Conservation (phyloP, 2,329 filamentous ascomycete species). For the Domatiomyces catenatus region DNA sequence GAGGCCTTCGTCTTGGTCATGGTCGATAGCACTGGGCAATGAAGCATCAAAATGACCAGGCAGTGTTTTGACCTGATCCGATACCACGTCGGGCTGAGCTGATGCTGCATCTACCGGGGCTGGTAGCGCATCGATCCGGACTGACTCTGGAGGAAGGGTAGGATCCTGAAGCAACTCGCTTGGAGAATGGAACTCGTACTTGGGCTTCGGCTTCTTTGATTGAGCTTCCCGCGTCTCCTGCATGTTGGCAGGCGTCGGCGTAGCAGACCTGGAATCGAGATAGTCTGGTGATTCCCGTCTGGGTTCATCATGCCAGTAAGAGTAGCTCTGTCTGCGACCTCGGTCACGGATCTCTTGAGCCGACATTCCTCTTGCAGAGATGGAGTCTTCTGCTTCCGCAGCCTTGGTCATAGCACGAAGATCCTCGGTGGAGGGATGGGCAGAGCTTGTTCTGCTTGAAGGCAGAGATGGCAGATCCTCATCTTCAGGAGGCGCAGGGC, state of each 20-base stretch:
- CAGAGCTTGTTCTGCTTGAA: conserved; percentile 35
- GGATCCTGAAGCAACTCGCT: conserved; percentile 31
- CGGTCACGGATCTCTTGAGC: conserved; percentile 12
- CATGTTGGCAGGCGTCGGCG: conserved; percentile 47
- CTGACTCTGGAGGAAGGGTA: conserved; percentile 17
- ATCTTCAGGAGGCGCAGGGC: conserved; percentile 23
- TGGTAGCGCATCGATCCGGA: conserved; percentile 19
- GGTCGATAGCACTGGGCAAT: conserved; percentile 15
- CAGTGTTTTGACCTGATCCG: conserved; percentile 19
- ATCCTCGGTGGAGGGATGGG: conserved; percentile 32
- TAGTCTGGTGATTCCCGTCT: conserved; percentile 27
- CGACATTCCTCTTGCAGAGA: conserved; percentile 8
- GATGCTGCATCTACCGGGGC: too few relatives aligned
- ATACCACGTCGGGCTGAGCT: background rate
- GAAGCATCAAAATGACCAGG: conserved; percentile 13
- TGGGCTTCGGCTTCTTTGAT: conserved; percentile 24
- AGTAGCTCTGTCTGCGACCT: conserved; percentile 18
- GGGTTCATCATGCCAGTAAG: conserved; percentile 9
- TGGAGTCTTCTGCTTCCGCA: conserved; percentile 14
- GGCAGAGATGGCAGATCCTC: conserved; percentile 36
- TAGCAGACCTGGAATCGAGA: conserved; percentile 50
- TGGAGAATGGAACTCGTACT: conserved; percentile 33
- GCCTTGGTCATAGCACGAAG: conserved; percentile 23
- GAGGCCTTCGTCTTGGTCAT: conserved; percentile 13
- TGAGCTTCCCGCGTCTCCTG: conserved; percentile 14